Base-by-base conservation (phyloP, 2,329 filamentous ascomycete species). In the Fusarium anguioides region DNA sequence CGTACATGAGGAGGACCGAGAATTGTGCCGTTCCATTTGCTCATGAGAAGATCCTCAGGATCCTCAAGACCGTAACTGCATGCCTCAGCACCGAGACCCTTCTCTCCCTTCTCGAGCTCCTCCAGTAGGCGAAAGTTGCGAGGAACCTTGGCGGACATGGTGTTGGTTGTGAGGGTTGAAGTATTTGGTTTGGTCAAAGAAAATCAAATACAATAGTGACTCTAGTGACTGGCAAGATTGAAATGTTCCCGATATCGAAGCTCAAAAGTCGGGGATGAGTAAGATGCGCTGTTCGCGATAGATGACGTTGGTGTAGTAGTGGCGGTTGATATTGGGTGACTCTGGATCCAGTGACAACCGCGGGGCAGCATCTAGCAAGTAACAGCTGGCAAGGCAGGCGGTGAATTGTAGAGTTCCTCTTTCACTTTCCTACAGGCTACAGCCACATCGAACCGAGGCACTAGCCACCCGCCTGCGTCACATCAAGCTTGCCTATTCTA, bases 91-190 rank as follows among this genome's bases (percentile, higher is more conserved):
- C 96, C 95, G 67, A 96, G 86, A 64, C 96, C 96, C 82, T 99
- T 99, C 84, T 99, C 96, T 76, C 96, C 96, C 84, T 98, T 98
- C 84, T 99, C 96, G 20, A 99, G 87, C 88, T 99, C 96, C 80
- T 97, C 96, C 57, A 99, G 86, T 70, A 99, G 88, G 76, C 95
- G 91, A 79, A 99, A 99, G 83, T 98, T 98, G 78, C 96, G 89
- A 64, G 96, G 96, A 58, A 99, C 88, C 81, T 96, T 82, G 71
- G 81, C 80, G 37, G 74, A 67, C 77, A 80, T 81, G 29, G 40
- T 59, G 58, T 20, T 5, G 29, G 29, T 37, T 33, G 24, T 35
- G 31, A 36, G 41, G 48, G 9, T 36, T 4, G 27, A 33, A 20
- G 47, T 42, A 23, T n/a, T 20, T 48, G 4, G 36, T 17, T 54